Evolutionary conservation across 352 stramenopile species (phyloP).

Genomic region (Thalassiosira delicatula): DNA sequence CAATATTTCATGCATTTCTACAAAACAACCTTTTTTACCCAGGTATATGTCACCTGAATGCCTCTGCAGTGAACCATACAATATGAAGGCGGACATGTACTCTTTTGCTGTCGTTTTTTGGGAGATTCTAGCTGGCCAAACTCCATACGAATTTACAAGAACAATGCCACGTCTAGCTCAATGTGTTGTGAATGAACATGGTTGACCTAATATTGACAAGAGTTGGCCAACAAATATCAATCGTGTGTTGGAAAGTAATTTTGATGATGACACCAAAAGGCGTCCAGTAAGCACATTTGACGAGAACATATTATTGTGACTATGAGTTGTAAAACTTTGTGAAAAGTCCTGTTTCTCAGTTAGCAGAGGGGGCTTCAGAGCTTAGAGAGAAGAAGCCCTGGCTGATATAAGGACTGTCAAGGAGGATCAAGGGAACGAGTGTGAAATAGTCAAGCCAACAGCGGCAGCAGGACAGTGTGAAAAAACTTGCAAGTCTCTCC

Average conservation of each 20-base stretch:
- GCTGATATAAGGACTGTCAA: too few species aligned
- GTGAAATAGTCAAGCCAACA: too few species aligned
- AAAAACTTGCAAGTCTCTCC: too few species aligned
- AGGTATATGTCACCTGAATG: slow-evolving; percentile 69
- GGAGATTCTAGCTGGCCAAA: slow-evolving; percentile 61
- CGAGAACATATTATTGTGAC: too few species aligned
- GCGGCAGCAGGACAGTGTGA: too few species aligned
- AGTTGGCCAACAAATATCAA: slow-evolving; percentile 36
- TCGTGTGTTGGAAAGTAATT: slow-evolving; percentile 43
- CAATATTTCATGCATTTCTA: not conserved
- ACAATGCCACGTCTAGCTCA: slow-evolving; percentile 11
- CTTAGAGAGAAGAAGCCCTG: too few species aligned
- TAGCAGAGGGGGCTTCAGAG: too few species aligned
- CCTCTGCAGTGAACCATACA: slow-evolving; percentile 47
- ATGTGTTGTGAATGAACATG: slow-evolving; percentile 28
- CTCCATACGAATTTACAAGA: slow-evolving; percentile 37
- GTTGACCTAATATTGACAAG: slow-evolving; percentile 29
- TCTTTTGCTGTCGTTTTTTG: slow-evolving; percentile 61
- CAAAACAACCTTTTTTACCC: not conserved
- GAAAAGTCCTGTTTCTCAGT: too few species aligned
- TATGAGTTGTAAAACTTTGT: too few species aligned
- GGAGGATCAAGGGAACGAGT: too few species aligned
- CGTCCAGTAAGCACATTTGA: slow-evolving; percentile 42
- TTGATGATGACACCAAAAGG: slow-evolving; percentile 17
- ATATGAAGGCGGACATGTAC: slow-evolving; percentile 71